phyloP scores from a whole-genome alignment of 1,284 basidiomycete genomes.

The Trametes pubescens region DNA sequence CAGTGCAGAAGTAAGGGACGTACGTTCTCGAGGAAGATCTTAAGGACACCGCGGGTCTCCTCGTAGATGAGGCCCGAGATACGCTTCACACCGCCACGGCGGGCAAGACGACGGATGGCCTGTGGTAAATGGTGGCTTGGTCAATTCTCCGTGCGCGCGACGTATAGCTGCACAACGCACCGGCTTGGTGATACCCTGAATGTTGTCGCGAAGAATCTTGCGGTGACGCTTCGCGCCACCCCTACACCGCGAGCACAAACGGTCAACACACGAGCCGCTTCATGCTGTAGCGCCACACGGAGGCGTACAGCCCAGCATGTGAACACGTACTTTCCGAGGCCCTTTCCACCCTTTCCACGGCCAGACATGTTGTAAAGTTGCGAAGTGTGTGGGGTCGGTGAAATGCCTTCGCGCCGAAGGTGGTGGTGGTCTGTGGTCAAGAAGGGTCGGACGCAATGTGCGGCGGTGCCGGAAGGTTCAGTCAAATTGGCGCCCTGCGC shows the following conservation, averaged over 20 bases:
- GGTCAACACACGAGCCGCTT: conserved; percentile 22
- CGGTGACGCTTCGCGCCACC: conserved; percentile 67
- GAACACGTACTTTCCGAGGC: conserved; percentile 42
- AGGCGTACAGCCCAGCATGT: background rate
- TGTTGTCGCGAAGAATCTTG: conserved; percentile 74
- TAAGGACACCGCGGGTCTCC: conserved; percentile 84
- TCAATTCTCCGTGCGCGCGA: conserved; percentile 17
- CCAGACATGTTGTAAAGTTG: conserved; percentile 56
- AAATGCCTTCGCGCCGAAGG: conserved; percentile 16
- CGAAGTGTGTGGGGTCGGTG: conserved; percentile 10
- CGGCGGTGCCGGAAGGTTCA: conserved; percentile 26
- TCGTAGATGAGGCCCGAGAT: conserved; percentile 87
- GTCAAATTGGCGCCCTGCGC: conserved; percentile 11
- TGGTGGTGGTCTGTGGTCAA: conserved; percentile 30
- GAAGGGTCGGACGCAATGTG: conserved; percentile 10
- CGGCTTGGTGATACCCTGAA: conserved; percentile 70
- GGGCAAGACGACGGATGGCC: conserved; percentile 86
- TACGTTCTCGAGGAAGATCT: conserved; percentile 79
- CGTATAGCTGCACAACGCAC: conserved; percentile 47
- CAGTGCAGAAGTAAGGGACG: conserved; percentile 16
- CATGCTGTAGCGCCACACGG: background rate
- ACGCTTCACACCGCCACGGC: conserved; percentile 87
- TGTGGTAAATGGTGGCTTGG: conserved; percentile 38
- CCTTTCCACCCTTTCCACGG: conserved; percentile 63
- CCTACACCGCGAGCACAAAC: conserved; percentile 47